Base-by-base conservation (phyloP, 1,139 yeast genomes). In the Suhomyces chickasaworum region DNA sequence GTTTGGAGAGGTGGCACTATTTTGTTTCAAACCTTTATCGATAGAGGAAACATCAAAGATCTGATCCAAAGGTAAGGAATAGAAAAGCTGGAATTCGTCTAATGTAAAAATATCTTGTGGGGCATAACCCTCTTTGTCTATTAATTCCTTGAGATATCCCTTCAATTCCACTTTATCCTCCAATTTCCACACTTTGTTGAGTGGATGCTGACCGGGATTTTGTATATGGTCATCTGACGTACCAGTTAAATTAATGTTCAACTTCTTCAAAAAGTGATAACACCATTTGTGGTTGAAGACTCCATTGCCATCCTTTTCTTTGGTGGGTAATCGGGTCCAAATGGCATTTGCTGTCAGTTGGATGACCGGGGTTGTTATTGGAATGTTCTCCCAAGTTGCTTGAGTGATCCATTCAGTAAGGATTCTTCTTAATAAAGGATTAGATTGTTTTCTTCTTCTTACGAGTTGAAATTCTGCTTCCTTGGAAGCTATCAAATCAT, bases 371-470 rank as follows among this genome's bases (percentile, higher is more conserved):
- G 84, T 77, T 0, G 86, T 80, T 7, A 83, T 77, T 2, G 88
- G 88, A 23, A 82, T 80, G 40, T 75, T 77, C 58, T 81, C 85
- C 88, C 89, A 83, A 1, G 78, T 75, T 20, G 84, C 80, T 58
- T 83, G 88, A 0, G 85, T 77, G 41, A 83, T 80, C 88, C 88
- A 83, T 60, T 83, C 88, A 8, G 83, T 77, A 39, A 83, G 61
- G 6, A 83, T 82, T 41, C 77, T 73, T 41, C 88, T 66, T 15
- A 83, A 66, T 13, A 83, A 60, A 4, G 84, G 81, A 54, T 83
- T 83, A 29, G 80, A 65, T 35, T 80, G 77, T 47, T 80, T 79
- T 49, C 88, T 62, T 46, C 86, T 66, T 52, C 86, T 64, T 27
- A 78, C 78, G 50, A 76, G 66, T 64, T 64, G 75, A 61, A 77